Conservation (phyloP, 352 stramenopile species). For the Aphanomyces invadans region DNA sequence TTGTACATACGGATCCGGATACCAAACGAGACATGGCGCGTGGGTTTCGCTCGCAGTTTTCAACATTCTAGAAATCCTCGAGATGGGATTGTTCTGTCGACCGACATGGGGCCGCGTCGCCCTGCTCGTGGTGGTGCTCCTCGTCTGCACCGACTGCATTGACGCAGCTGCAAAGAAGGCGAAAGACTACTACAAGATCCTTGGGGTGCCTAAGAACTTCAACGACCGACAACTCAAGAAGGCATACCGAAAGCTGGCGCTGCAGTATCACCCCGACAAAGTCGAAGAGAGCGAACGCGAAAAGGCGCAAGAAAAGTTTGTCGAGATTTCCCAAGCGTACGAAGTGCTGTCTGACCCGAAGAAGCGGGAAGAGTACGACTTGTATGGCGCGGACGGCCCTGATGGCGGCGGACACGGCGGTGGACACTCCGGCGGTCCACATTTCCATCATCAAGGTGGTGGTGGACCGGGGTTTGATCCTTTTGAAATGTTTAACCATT, state of each 20-base stretch:
- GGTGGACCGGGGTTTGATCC: conserved; percentile 22
- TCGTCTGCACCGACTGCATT: neutral
- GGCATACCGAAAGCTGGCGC: conserved; percentile 27
- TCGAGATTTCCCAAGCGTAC: conserved; percentile 27
- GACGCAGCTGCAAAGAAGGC: neutral
- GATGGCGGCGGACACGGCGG: neutral
- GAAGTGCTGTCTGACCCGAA: conserved; percentile 28
- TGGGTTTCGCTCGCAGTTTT: neutral
- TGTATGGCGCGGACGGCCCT: conserved; percentile 22
- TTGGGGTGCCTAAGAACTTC: conserved; percentile 42
- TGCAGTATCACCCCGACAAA: conserved; percentile 30
- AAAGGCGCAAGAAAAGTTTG: conserved; percentile 27
- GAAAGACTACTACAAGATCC: conserved; percentile 37
- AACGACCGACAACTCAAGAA: conserved; percentile 37
- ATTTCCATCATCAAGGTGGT: neutral
- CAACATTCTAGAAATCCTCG: neutral
- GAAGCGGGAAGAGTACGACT: conserved; percentile 29
- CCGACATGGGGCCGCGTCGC: neutral
- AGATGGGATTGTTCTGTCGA: neutral
- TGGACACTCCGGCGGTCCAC: neutral
- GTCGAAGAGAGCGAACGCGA: conserved; percentile 25
- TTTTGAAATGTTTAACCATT: conserved; percentile 29
- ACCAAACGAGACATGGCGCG: neutral
- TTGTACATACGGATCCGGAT: conserved; percentile 7
- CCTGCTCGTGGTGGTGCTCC: neutral